Percentiles rank a stretch among this genome's conserved stretches.
phyloP scores from a whole-genome alignment of 2,329 filamentous ascomycete species.

The Clonostachys rosea region DNA sequence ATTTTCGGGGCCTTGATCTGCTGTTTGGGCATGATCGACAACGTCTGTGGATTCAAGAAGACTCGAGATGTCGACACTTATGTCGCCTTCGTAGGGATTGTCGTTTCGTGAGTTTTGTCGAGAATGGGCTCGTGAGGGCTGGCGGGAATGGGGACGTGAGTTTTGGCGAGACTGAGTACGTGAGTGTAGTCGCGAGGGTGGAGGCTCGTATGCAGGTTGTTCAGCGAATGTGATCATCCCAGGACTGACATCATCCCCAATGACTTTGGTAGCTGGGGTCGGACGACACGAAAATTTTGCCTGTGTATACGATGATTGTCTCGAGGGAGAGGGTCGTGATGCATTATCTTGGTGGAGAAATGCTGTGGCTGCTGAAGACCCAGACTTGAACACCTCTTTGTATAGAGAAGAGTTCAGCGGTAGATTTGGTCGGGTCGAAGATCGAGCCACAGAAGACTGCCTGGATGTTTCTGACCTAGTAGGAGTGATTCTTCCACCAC shows the following conservation, averaged over 20 bases:
- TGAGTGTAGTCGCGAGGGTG: slow-evolving; percentile 10
- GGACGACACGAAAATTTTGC: slow-evolving; percentile 59
- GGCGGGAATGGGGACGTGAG: slow-evolving; percentile 19
- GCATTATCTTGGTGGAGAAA: slow-evolving; percentile 13
- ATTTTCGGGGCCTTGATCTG: slow-evolving; percentile 10
- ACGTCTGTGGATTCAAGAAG: slow-evolving; percentile 33
- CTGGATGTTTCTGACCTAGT: slow-evolving; percentile 42
- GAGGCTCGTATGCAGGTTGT: slow-evolving; percentile 11
- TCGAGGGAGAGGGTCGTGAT: slow-evolving; percentile 29
- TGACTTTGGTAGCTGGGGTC: slow-evolving; percentile 55
- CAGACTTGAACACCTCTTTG: too few species aligned
- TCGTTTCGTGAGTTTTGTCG: slow-evolving; percentile 7
- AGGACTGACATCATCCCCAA: slow-evolving; percentile 45
- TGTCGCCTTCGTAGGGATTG: slow-evolving; percentile 21
- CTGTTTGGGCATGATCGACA: slow-evolving; percentile 6
- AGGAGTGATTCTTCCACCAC: neutral
- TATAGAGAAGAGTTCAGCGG: slow-evolving; percentile 42
- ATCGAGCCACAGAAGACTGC: slow-evolving; percentile 52
- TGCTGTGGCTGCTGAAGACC: too few species aligned
- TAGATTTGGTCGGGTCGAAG: slow-evolving; percentile 70
- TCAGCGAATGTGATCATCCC: slow-evolving; percentile 62
- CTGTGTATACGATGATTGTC: slow-evolving; percentile 41
- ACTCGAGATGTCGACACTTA: slow-evolving; percentile 35
- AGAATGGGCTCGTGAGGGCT: slow-evolving; percentile 12
- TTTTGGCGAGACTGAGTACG: slow-evolving; percentile 19